Evolutionary conservation across 345 rosid genomes (phyloP), one percentile per base, ranked within the genome.

Genomic region (Sapria himalayana): DNA sequence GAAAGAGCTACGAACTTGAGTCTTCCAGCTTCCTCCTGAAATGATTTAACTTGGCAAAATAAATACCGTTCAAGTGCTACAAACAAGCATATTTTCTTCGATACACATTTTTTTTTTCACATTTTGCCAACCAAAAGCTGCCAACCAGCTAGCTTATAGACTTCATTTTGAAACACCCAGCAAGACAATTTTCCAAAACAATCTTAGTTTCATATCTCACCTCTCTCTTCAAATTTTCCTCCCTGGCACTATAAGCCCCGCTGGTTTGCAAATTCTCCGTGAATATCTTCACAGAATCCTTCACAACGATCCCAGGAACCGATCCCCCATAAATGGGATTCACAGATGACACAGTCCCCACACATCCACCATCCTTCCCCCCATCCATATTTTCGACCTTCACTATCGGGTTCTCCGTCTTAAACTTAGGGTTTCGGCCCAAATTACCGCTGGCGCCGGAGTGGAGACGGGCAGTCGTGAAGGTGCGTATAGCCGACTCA

Each of bases 231-330:
- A 91, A 61, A 57, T 53, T 54, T 64, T 84, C 99, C 67, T 91
- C 99, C 63, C 99, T 71, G 1, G 94, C 92, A 52, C 78, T 75
- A 56, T 91, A 91, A 52, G 99, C 99, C 1, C 99, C 99, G 38
- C 89, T 77, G 4, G 94, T 76, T 78, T 91, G 99, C 34, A 84
- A 43, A 64, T 84, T 84, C 58, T 84, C 99, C 0, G 96, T 74
- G 62, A 81, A 65, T 56, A 77, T 69, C 74, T 80, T 80, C 45
- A 62, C 71, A 12, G 74, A 59, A 33, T 77, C 99, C 62, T 75
- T 91, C 1, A 59, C 71, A 37, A 55, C 64, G 31, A 62, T 41
- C 36, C 89, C 84, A 5, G 69, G 50, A 7, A 50, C 31, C 7
- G 81, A 63, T 61, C 60, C 54, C 11, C 70, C 72, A n/a, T n/a